Percentiles rank a stretch among this genome's conserved stretches.
phyloP scores from a whole-genome alignment of 768 basidiomycete genomes.

The Phylloporus sp. region DNA sequence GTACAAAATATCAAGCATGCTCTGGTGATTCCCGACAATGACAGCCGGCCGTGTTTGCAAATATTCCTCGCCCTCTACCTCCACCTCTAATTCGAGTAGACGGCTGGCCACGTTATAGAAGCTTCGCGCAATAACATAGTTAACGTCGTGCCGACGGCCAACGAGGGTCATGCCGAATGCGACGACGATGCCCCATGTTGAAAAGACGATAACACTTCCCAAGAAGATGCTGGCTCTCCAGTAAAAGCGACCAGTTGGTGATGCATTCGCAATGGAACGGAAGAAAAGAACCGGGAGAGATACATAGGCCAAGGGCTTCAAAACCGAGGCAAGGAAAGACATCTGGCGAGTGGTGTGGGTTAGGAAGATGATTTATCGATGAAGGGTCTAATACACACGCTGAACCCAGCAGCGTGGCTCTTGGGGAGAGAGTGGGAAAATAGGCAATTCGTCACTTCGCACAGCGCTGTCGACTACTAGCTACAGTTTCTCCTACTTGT shows the following conservation, averaged over 20 bases:
- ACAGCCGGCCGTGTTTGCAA: constrained; percentile 68
- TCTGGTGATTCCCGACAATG: constrained; percentile 88
- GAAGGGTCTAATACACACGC: constrained; percentile 19
- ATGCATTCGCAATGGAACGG: constrained; percentile 51
- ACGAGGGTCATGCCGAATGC: constrained; percentile 60
- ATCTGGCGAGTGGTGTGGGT: constrained; percentile 35
- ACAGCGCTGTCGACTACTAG: not conserved
- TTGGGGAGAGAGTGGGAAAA: constrained; percentile 31
- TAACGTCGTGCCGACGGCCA: constrained; percentile 73
- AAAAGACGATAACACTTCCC: constrained; percentile 62
- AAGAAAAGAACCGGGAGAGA: constrained; percentile 68
- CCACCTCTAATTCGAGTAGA: constrained; percentile 60
- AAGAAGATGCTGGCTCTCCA: constrained; percentile 69
- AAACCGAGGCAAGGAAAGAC: constrained; percentile 55
- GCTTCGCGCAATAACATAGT: constrained; percentile 73
- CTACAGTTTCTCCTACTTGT: not conserved
- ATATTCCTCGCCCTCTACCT: constrained; percentile 84
- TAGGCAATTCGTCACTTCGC: not conserved
- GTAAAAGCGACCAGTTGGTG: constrained; percentile 63
- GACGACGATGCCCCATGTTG: constrained; percentile 65
- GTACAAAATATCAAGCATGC: constrained; percentile 81
- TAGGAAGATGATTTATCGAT: constrained; percentile 10
- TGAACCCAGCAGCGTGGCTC: constrained; percentile 24
- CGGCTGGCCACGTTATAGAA: constrained; percentile 71
- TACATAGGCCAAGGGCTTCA: constrained; percentile 72